Conservation (phyloP, 2,329 filamentous ascomycete genomes). For the Fusarium sulawesiense region DNA sequence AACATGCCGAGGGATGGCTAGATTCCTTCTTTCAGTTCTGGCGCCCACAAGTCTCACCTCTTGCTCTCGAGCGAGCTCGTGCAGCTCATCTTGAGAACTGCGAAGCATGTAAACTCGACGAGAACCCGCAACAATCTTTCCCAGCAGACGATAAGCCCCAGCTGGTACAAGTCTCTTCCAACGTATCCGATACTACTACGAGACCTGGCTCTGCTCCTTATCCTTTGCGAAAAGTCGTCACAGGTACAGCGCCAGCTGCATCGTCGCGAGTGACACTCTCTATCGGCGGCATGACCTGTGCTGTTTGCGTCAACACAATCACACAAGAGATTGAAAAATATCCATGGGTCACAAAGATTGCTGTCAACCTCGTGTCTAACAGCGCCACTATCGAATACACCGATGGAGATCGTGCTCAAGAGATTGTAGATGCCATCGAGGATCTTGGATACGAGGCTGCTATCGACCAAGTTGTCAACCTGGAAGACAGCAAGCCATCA, state of each 20-base stretch:
- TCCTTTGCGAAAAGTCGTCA: constrained; percentile 42
- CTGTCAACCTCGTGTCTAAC: constrained; percentile 74
- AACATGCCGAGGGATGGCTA: constrained; percentile 37
- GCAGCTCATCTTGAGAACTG: constrained; percentile 55
- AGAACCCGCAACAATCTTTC: background rate
- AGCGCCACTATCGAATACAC: constrained; percentile 71
- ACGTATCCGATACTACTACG: constrained; percentile 15
- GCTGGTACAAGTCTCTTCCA: constrained; percentile 19
- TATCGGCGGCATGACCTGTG: constrained; percentile 80
- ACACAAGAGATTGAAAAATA: constrained; percentile 66
- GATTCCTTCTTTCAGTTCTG: constrained; percentile 51
- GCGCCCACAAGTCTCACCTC: constrained; percentile 43
- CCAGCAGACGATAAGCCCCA: constrained; percentile 17
- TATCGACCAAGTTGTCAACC: constrained; percentile 62
- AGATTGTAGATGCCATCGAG: constrained; percentile 63
- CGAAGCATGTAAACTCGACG: constrained; percentile 49
- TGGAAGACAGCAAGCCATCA: constrained; percentile 56
- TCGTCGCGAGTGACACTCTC: constrained; percentile 65
- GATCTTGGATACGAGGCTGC: constrained; percentile 74
- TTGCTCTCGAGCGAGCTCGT: constrained; percentile 38
- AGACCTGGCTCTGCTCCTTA: constrained; percentile 17
- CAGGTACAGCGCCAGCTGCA: constrained; percentile 20
- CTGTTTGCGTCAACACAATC: constrained; percentile 73
- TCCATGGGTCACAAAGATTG: constrained; percentile 67
- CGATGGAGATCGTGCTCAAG: constrained; percentile 47